Evolutionary conservation across 345 rosid species (phyloP).

Genomic region (Ricinus communis): DNA sequence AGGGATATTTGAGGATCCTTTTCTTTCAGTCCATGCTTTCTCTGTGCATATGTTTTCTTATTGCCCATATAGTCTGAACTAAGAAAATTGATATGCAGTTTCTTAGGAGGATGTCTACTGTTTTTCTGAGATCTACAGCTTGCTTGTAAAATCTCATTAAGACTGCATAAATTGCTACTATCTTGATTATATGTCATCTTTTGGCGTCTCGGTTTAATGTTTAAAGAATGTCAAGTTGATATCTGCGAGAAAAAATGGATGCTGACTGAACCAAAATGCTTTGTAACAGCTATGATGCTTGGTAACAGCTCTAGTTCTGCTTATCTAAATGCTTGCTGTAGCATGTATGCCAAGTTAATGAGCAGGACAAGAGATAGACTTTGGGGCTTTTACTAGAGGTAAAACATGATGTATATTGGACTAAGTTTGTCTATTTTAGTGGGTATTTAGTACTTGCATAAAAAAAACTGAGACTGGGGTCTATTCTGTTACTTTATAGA

Average conservation of each 20-base stretch:
- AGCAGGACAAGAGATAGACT: background rate
- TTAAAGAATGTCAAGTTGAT: background rate
- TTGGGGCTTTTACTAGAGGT: background rate
- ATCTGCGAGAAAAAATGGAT: background rate
- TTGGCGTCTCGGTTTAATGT: background rate
- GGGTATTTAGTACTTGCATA: background rate
- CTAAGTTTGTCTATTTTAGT: background rate
- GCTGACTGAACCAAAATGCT: background rate
- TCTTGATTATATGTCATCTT: background rate
- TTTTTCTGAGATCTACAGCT: background rate
- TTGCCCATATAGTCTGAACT: background rate
- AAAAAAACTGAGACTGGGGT: background rate
- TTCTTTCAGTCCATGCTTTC: background rate
- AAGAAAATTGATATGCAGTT: background rate
- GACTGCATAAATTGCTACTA: background rate
- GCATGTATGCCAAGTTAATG: background rate
- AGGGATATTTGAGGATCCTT: background rate
- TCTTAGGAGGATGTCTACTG: background rate
- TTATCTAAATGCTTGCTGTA: slow-evolving; percentile 1
- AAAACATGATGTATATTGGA: background rate
- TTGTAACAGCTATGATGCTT: background rate
- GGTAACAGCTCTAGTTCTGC: background rate
- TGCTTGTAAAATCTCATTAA: background rate
- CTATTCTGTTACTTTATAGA: background rate
- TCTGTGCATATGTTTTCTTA: background rate